Base-by-base conservation (phyloP, 306 rosid genomes). In the Corylus americana region DNA sequence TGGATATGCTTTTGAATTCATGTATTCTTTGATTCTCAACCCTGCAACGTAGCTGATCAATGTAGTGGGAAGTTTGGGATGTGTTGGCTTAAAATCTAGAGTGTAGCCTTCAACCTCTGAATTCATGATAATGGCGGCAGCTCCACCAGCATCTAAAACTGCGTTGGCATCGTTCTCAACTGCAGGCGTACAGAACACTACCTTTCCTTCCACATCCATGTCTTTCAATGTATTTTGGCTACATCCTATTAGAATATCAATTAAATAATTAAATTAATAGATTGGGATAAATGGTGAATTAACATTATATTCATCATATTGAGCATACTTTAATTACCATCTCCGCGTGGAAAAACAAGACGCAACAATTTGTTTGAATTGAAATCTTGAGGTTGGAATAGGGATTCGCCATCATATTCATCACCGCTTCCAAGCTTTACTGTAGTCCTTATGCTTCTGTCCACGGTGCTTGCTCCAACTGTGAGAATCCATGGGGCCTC, bases 401-500 rank as follows among this genome's bases (percentile, higher is more conserved):
- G 1, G 0, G 92, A 53, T 80, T 88, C 83, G 0, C 97, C 93
- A 3, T 85, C 79, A 63, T 49, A 81, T 78, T 76, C 86, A 22
- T 57, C 77, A 0, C 92, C 91, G 4, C 83, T 88, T 57, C 91
- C 97, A 6, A 91, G 89, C 75, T 66, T 76, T 57, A 84, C 90
- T 0, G 39, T 42, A 2, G 89, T 91, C 62, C 71, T 74, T 18
- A 90, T 84, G 35, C 77, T 90, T 83, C 96, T 81, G 35, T 90
- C 98, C 11, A 83, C 81, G 54, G 85, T 88, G 82, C 89, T 88
- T 35, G 87, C 91, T 53, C 89, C 91, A 3, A 88, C 89, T 0
- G 87, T 85, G 79, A 88, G 89, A 44, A 89, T 83, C 97, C 96
- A 94, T 0, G 97, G 98, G 4, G 94, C 97, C 58, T 84, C 91